These are phyloP conservation scores for Luffa acutangula DNA, from an alignment of 306 rosid species.

Conservation along the genomic window DNA sequence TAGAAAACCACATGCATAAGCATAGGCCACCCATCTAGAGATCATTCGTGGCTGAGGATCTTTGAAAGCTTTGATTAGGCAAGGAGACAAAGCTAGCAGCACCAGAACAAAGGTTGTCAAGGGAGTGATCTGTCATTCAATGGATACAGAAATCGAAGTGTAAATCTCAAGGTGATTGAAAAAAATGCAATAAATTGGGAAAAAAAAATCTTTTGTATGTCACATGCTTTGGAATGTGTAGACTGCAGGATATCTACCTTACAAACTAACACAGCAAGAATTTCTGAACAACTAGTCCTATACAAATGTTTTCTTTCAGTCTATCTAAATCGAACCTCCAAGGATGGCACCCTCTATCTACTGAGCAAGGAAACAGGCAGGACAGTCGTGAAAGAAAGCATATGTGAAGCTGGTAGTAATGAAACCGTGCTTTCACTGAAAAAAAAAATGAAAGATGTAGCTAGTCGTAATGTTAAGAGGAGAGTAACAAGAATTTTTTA, in stretches of 20 bases:
- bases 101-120: conserved; percentile 51
- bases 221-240: too few relatives aligned
- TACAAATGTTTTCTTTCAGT: not conserved
- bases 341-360: not conserved
- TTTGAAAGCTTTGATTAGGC: conserved; percentile 76
- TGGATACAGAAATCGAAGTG: not conserved
- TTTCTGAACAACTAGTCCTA: not conserved
- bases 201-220: too few relatives aligned
- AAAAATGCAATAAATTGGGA: not conserved
- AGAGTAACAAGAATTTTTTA: not conserved
- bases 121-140: conserved; percentile 68
- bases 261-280: too few relatives aligned
- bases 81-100: conserved; percentile 76
- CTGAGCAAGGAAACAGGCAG: not conserved
- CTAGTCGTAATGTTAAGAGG: not conserved
- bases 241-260: too few relatives aligned
- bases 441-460: not conserved
- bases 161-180: not conserved
- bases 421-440: not conserved
- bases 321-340: not conserved
- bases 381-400: not conserved
- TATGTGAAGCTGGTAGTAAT: not conserved
- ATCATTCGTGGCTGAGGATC: conserved; percentile 67
- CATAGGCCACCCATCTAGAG: conserved; percentile 78
- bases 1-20: conserved; percentile 81